Evolutionary conservation across 305 asterid genomes (phyloP).

Genomic region (Solanum chacoense): DNA sequence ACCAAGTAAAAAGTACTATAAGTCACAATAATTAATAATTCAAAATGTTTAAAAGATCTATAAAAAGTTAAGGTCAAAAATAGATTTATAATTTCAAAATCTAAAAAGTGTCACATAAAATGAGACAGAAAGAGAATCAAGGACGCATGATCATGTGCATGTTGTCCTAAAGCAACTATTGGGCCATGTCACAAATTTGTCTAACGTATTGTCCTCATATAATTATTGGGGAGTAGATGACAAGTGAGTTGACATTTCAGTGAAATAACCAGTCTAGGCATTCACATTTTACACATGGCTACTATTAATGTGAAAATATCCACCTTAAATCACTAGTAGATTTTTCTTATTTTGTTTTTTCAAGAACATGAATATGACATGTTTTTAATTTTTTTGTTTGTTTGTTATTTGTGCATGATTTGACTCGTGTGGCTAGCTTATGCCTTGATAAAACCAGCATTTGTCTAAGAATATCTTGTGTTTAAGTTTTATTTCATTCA

Average conservation of each 20-base stretch:
- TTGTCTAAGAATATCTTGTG: not conserved
- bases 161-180: not conserved
- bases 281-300: not conserved
- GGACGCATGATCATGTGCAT: not conserved
- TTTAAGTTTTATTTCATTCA: not conserved
- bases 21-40: too few species aligned
- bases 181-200: not conserved
- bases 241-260: not conserved
- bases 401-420: not conserved
- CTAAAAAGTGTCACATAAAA: too few species aligned
- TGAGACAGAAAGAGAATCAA: not conserved
- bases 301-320: not conserved
- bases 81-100: too few species aligned
- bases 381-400: not conserved
- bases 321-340: not conserved
- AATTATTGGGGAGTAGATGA: not conserved
- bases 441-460: not conserved
- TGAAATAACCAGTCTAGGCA: not conserved
- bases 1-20: too few species aligned
- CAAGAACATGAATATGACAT: not conserved
- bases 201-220: not conserved
- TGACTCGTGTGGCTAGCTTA: not conserved
- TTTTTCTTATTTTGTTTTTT: not conserved
- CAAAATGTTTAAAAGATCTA: too few species aligned
- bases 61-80: too few species aligned